phyloP scores from a whole-genome alignment of 2,329 filamentous ascomycete species.

The Clonostachys chloroleuca region DNA sequence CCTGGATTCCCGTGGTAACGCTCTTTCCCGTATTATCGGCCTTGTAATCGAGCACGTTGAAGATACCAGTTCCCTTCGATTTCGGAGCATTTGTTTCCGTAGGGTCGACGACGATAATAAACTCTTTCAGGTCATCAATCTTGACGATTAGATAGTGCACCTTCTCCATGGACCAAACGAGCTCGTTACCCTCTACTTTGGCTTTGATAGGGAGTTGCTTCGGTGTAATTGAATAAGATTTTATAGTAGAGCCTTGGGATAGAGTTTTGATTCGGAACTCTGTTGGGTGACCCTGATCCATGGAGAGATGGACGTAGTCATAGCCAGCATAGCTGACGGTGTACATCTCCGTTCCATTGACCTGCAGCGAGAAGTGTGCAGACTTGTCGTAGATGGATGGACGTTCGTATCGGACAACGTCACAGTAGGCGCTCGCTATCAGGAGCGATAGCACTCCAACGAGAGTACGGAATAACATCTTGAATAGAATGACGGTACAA shows the following conservation, averaged over 20 bases:
- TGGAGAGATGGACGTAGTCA: constrained; percentile 2
- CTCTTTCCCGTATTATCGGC: neutral
- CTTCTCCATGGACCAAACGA: neutral
- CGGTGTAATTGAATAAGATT: neutral
- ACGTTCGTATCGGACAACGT: neutral
- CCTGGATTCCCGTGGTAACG: neutral
- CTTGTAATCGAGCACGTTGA: neutral
- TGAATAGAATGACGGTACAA: neutral
- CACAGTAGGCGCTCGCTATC: neutral
- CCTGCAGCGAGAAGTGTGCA: neutral
- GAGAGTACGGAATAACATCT: neutral
- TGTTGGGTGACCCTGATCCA: neutral
- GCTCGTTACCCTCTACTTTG: constrained; percentile 1
- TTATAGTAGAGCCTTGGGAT: neutral
- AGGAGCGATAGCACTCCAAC: neutral
- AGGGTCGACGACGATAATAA: constrained; percentile 1
- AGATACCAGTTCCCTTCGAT: neutral
- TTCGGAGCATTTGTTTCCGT: neutral
- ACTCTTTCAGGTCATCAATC: constrained; percentile 1
- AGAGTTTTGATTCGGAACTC: neutral
- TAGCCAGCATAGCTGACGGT: constrained; percentile 2
- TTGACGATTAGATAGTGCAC: constrained; percentile 1
- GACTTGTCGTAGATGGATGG: constrained; percentile 1
- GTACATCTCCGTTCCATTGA: constrained; percentile 1
- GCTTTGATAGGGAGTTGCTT: neutral